A percentile compares a stretch with the other conserved stretches of the same genome.
These are phyloP conservation scores for Escovopsis weberi DNA, from an alignment of 2,329 filamentous ascomycete genomes.

Conservation along the genomic window DNA sequence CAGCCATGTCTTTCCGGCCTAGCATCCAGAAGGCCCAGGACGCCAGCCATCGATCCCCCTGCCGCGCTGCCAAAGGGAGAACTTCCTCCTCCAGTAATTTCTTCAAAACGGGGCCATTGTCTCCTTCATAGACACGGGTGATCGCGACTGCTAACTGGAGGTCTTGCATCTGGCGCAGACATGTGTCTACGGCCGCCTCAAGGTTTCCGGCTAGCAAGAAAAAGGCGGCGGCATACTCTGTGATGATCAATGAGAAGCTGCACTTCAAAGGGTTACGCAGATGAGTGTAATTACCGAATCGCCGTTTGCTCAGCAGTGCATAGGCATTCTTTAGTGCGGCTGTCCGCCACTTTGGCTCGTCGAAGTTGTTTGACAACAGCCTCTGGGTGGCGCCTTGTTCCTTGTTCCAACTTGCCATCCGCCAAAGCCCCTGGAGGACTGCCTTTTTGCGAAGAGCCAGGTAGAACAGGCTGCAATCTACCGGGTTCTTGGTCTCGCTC, in stretches of 20 bases:
- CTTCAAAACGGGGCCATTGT: slow-evolving; percentile 58
- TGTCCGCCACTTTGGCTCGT: slow-evolving; percentile 73
- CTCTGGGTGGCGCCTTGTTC: slow-evolving; percentile 72
- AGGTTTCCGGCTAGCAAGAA: slow-evolving; percentile 82
- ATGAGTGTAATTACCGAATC: slow-evolving; percentile 46
- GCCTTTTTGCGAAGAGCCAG: slow-evolving; percentile 82
- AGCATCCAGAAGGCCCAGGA: slow-evolving; percentile 96
- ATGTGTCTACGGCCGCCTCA: slow-evolving; percentile 73
- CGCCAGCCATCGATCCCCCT: slow-evolving; percentile 85
- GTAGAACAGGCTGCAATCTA: slow-evolving; percentile 85
- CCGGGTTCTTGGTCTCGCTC: slow-evolving; percentile 72
- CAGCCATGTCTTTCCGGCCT: slow-evolving; percentile 65
- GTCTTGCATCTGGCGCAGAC: slow-evolving; percentile 76
- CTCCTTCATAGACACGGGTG: slow-evolving; percentile 75
- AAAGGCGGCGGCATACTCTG: slow-evolving; percentile 89
- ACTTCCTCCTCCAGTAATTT: slow-evolving; percentile 68
- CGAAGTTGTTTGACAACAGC: slow-evolving; percentile 81
- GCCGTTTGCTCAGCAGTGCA: slow-evolving; percentile 75
- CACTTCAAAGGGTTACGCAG: background rate
- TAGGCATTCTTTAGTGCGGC: slow-evolving; percentile 93
- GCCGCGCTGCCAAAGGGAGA: slow-evolving; percentile 58
- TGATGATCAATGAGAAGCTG: background rate
- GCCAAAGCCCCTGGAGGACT: slow-evolving; percentile 81
- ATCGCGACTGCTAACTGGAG: slow-evolving; percentile 82
- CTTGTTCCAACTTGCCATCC: slow-evolving; percentile 79